A percentile compares a stretch with the other conserved stretches of the same genome.
These are phyloP conservation scores for Penicillium expansum DNA, from an alignment of 2,329 filamentous ascomycete genomes.

Conservation along the genomic window DNA sequence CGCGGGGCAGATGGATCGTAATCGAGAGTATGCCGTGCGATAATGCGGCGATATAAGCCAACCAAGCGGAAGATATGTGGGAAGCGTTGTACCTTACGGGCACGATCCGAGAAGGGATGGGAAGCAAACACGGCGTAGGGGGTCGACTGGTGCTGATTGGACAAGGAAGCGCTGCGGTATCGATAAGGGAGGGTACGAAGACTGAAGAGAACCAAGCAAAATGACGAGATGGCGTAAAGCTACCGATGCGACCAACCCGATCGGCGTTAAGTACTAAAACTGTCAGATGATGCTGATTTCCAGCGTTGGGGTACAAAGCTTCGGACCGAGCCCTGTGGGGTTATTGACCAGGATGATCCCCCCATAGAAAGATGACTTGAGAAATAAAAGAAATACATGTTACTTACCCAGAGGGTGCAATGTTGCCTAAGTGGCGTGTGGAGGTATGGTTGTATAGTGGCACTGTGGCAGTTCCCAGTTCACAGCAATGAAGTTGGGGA, in stretches of 20 bases:
- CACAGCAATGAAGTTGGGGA: constrained; percentile 5
- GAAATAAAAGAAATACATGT: not conserved
- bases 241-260: constrained; percentile 27
- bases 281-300: constrained; percentile 22
- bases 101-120: constrained; percentile 12
- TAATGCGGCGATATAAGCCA: constrained; percentile 10
- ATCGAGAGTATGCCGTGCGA: constrained; percentile 12
- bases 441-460: not conserved
- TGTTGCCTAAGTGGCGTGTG: not conserved
- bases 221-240: constrained; percentile 28
- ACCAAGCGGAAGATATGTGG: constrained; percentile 13
- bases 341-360: not conserved
- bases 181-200: constrained; percentile 11
- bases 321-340: constrained; percentile 8
- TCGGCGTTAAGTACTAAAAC: constrained; percentile 16
- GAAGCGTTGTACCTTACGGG: constrained; percentile 19
- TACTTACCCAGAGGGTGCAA: not conserved
- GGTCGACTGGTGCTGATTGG: constrained; percentile 20
- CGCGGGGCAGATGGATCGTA: constrained; percentile 15
- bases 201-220: constrained; percentile 8
- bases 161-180: constrained; percentile 22
- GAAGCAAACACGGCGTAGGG: constrained; percentile 9
- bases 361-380: not conserved
- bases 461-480: not conserved
- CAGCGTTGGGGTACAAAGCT: constrained; percentile 1